Evolutionary conservation across 441 rosid genomes (phyloP).

Genomic region (Populus hybrid): DNA sequence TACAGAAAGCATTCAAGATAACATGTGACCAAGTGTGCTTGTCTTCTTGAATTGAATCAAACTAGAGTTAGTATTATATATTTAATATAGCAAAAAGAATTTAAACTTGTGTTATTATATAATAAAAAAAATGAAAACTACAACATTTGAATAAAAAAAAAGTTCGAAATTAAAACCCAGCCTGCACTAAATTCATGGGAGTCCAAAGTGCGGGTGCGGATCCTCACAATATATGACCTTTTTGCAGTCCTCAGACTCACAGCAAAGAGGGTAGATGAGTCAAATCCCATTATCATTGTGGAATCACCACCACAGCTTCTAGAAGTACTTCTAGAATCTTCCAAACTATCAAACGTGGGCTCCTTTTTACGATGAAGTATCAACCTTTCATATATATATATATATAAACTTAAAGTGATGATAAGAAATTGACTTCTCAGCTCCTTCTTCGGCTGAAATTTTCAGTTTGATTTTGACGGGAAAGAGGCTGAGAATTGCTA

Average conservation of each 20-base stretch:
- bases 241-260: not conserved
- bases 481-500: too few species aligned
- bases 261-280: not conserved
- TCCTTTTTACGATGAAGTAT: not conserved
- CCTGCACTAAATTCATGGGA: too few species aligned
- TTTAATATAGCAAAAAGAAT: too few species aligned
- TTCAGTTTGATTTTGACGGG: too few species aligned
- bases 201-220: not conserved
- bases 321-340: conserved; percentile 3
- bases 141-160: too few species aligned
- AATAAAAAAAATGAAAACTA: too few species aligned
- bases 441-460: too few species aligned
- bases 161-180: too few species aligned
- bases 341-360: not conserved
- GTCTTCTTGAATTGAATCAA: too few species aligned
- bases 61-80: not conserved
- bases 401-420: too few species aligned
- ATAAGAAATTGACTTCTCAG: too few species aligned
- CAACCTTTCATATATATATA: not conserved
- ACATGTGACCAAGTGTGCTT: not conserved
- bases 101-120: too few species aligned
- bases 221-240: not conserved
- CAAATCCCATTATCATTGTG: conserved; percentile 7
- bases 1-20: not conserved
- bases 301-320: conserved; percentile 5